Percentiles rank a stretch among this genome's conserved stretches.
These are phyloP conservation scores for Metschnikowia lunata DNA, from an alignment of 805 yeast species.

Conservation along the genomic window DNA sequence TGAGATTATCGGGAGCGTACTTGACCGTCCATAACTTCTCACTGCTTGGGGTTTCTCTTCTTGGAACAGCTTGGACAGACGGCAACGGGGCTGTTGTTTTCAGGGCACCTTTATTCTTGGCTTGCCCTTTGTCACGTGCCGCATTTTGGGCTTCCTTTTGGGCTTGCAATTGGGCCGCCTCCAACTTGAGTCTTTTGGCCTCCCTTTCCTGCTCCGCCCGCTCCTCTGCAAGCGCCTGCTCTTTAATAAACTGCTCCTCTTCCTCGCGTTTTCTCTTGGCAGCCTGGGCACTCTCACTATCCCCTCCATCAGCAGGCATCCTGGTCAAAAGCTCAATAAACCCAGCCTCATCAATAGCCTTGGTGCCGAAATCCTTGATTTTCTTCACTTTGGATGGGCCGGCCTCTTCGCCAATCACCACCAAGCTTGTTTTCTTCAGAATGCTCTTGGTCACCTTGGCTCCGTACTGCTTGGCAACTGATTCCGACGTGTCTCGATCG, in stretches of 20 bases:
- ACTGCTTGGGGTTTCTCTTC: constrained; percentile 40
- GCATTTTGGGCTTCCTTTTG: not conserved
- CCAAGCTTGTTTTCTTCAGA: constrained; percentile 79
- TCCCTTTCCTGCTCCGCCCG: constrained; percentile 40
- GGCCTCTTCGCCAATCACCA: constrained; percentile 92
- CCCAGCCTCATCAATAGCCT: constrained; percentile 85
- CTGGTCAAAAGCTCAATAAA: constrained; percentile 64
- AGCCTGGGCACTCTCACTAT: constrained; percentile 69
- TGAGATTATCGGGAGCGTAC: constrained; percentile 76
- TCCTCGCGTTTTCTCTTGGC: constrained; percentile 65
- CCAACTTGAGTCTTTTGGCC: constrained; percentile 36
- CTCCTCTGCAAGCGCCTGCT: constrained; percentile 38
- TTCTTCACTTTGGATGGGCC: constrained; percentile 91
- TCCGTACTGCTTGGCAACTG: constrained; percentile 78
- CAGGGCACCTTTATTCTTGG: constrained; percentile 5
- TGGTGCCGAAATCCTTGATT: constrained; percentile 66
- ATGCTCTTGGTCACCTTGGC: constrained; percentile 86
- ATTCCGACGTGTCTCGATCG: constrained; percentile 71
- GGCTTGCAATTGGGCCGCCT: not conserved
- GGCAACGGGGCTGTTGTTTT: not conserved
- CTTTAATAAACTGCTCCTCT: constrained; percentile 56
- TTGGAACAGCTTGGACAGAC: constrained; percentile 14
- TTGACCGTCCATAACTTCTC: constrained; percentile 88
- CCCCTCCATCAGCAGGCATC: constrained; percentile 93
- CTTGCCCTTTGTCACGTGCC: constrained; percentile 10